These are phyloP conservation scores for Heterobasidion occidentale DNA, from an alignment of 1,284 basidiomycete genomes.

Conservation along the genomic window DNA sequence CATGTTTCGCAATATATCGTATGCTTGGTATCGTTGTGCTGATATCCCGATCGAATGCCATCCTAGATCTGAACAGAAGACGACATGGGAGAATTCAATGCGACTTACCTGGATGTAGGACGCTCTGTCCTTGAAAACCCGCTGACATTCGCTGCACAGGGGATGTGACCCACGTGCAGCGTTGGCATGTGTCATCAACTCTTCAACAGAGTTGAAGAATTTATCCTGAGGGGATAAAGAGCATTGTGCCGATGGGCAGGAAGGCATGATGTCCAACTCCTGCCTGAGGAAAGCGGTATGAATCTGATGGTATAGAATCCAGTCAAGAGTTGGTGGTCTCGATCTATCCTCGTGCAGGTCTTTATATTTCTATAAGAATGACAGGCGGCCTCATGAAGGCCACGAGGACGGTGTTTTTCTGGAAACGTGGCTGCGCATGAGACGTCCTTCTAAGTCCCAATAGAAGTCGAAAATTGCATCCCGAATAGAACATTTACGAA, in stretches of 20 bases:
- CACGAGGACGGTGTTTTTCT: neutral
- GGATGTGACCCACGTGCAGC: slow-evolving; percentile 6
- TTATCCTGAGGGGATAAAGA: slow-evolving; percentile 3
- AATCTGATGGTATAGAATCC: no score
- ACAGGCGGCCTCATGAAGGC: neutral
- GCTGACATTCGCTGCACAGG: slow-evolving; percentile 5
- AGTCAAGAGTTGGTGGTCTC: no score
- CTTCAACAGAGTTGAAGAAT: slow-evolving; percentile 6
- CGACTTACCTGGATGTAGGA: slow-evolving; percentile 8
- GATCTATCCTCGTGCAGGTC: no score
- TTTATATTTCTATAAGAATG: neutral
- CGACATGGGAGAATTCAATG: neutral
- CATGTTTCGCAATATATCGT: slow-evolving; percentile 8
- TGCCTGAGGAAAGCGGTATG: neutral
- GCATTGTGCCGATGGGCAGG: slow-evolving; percentile 8
- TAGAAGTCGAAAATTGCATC: no score
- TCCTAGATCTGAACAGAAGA: neutral
- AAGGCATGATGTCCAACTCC: neutral
- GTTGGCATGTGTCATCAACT: slow-evolving; percentile 8
- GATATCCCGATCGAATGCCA: neutral
- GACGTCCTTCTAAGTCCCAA: no score
- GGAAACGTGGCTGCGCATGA: neutral
- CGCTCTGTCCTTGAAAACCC: slow-evolving; percentile 10
- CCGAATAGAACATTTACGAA: no score
- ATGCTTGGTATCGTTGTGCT: slow-evolving; percentile 12